Evolutionary conservation across 2,329 filamentous ascomycete species (phyloP).

Genomic region (Penicillium sp.): DNA sequence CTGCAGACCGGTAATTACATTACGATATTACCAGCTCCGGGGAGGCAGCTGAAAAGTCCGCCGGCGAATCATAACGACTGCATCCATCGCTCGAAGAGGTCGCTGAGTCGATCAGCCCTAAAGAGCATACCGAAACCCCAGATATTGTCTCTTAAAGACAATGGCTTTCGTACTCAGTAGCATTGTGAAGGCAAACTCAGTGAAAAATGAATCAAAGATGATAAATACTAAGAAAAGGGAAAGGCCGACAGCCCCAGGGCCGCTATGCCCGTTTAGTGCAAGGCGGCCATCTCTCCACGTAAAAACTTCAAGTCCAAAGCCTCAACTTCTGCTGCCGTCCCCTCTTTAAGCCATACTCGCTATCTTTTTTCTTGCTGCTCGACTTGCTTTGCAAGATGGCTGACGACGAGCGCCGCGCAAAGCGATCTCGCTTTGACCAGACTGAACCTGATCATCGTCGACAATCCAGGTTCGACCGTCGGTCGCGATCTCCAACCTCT

Average conservation of each 20-base stretch:
- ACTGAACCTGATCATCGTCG: slow-evolving; percentile 76
- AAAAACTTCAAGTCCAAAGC: slow-evolving; percentile 11
- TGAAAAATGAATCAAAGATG: neutral
- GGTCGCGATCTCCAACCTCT: slow-evolving; percentile 75
- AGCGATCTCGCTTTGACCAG: slow-evolving; percentile 93
- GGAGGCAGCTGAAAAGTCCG: slow-evolving; percentile 10
- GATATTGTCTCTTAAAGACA: neutral
- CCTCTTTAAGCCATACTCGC: neutral
- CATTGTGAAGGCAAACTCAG: neutral
- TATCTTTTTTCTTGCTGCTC: neutral
- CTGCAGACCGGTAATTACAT: neutral
- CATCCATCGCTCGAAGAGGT: neutral
- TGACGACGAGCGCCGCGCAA: slow-evolving; percentile 69
- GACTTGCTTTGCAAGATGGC: slow-evolving; percentile 55
- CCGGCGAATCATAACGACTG: neutral
- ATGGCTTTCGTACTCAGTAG: too few species aligned
- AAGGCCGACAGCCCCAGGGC: neutral
- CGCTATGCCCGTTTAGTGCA: slow-evolving; percentile 14
- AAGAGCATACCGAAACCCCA: neutral
- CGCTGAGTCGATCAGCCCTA: neutral
- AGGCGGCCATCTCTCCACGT: slow-evolving; percentile 3
- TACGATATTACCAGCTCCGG: slow-evolving; percentile 8
- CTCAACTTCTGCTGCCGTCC: neutral
- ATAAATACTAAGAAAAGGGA: neutral
- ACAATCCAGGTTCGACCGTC: slow-evolving; percentile 80